phyloP scores from a whole-genome alignment of 1,139 yeast genomes.

The Pichia sp. region DNA sequence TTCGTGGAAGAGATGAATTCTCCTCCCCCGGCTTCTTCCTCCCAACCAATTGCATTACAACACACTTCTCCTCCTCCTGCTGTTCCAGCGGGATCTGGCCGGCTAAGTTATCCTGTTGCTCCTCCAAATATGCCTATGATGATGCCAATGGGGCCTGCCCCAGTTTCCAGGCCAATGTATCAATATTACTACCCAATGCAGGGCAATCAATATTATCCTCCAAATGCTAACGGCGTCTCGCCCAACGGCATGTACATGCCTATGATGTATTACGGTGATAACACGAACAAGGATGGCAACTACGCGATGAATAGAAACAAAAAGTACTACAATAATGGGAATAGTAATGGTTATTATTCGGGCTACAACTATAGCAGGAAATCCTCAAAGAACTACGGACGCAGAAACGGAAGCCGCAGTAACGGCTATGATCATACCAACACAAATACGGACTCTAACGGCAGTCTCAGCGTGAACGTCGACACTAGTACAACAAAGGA shows the following conservation, averaged over 20 bases:
- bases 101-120: background rate
- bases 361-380: background rate
- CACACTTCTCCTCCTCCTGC: background rate
- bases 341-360: background rate
- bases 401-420: background rate
- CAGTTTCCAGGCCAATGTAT: constrained; percentile 3
- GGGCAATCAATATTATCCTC: constrained; percentile 5
- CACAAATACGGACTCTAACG: background rate
- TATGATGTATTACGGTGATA: constrained; percentile 7
- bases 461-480: background rate
- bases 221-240: background rate
- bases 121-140: constrained; percentile 2
- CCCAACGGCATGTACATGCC: constrained; percentile 6
- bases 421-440: background rate
- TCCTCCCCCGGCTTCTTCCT: background rate
- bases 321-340: constrained; percentile 3
- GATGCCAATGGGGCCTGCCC: constrained; percentile 5
- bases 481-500: background rate
- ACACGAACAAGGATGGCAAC: background rate
- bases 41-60: background rate
- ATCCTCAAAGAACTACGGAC: background rate
- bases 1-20: background rate
- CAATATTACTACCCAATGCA: constrained; percentile 17
- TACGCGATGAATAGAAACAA: constrained; percentile 11
- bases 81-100: background rate